Evolutionary conservation across 805 yeast species (phyloP).

Genomic region (Wickerhamomyces canadensis): DNA sequence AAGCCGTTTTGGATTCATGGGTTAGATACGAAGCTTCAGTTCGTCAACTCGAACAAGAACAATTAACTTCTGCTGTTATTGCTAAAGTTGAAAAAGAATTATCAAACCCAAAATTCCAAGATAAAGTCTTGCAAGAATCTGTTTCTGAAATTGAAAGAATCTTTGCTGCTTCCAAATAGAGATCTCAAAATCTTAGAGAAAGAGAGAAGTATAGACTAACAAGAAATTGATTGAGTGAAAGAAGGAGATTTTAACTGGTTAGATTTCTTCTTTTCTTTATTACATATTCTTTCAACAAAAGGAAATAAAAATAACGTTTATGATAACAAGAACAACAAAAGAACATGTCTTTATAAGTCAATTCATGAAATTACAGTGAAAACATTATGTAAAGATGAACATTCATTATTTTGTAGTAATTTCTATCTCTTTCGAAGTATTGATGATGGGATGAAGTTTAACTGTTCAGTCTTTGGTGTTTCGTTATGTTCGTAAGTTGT

Average conservation of each 20-base stretch:
- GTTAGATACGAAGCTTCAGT: slow-evolving; percentile 96
- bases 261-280: no score
- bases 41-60: slow-evolving; percentile 93
- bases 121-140: slow-evolving; percentile 83
- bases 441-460: slow-evolving; percentile 7
- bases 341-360: neutral
- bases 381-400: no score
- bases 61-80: slow-evolving; percentile 80
- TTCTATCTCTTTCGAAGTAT: slow-evolving; percentile 1
- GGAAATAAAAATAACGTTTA: no score
- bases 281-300: no score
- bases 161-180: slow-evolving; percentile 40
- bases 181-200: slow-evolving; percentile 1
- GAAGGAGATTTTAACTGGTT: no score
- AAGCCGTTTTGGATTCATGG: slow-evolving; percentile 96
- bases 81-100: slow-evolving; percentile 84
- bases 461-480: neutral
- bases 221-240: neutral
- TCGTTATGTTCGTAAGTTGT: neutral
- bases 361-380: no score
- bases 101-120: slow-evolving; percentile 87
- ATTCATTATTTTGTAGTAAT: no score
- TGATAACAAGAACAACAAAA: no score
- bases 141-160: slow-evolving; percentile 87
- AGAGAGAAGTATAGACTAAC: no score